These are phyloP conservation scores for Coriolopsis trogii DNA, from an alignment of 1,284 basidiomycete species.

Conservation along the genomic window DNA sequence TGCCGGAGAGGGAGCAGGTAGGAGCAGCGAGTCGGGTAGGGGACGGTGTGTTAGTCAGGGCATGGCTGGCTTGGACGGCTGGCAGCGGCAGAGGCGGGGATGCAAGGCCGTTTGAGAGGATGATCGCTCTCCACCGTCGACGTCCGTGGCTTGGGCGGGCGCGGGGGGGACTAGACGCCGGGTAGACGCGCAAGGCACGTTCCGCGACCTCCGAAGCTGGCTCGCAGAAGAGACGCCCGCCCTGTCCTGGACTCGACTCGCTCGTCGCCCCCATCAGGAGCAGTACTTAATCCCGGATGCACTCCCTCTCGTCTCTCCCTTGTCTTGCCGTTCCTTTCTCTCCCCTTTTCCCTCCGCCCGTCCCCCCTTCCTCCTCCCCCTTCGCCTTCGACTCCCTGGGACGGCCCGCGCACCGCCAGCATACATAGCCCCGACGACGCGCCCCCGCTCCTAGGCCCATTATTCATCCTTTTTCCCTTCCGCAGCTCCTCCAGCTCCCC, in stretches of 20 bases:
- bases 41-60: not conserved
- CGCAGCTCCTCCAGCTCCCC: constrained; percentile 27
- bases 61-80: not conserved
- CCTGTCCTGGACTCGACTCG: too few relatives aligned
- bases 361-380: constrained; percentile 4
- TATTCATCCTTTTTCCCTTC: constrained; percentile 26
- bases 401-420: constrained; percentile 4
- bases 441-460: too few relatives aligned
- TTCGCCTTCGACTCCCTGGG: constrained; percentile 2
- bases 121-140: too few relatives aligned
- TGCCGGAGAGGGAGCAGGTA: not conserved
- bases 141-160: not conserved
- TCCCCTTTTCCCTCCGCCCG: constrained; percentile 1
- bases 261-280: not conserved
- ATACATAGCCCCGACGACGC: constrained; percentile 10
- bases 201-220: constrained; percentile 22
- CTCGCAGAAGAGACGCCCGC: not conserved
- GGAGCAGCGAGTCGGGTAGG: not conserved
- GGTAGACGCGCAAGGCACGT: constrained; percentile 21
- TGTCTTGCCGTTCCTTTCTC: constrained; percentile 17
- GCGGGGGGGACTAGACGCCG: not conserved
- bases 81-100: constrained; percentile 21
- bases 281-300: constrained; percentile 24
- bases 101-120: constrained; percentile 31
- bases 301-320: constrained; percentile 12